phyloP scores from a whole-genome alignment of 2,329 filamentous ascomycete genomes.

The Calonectria montana region DNA sequence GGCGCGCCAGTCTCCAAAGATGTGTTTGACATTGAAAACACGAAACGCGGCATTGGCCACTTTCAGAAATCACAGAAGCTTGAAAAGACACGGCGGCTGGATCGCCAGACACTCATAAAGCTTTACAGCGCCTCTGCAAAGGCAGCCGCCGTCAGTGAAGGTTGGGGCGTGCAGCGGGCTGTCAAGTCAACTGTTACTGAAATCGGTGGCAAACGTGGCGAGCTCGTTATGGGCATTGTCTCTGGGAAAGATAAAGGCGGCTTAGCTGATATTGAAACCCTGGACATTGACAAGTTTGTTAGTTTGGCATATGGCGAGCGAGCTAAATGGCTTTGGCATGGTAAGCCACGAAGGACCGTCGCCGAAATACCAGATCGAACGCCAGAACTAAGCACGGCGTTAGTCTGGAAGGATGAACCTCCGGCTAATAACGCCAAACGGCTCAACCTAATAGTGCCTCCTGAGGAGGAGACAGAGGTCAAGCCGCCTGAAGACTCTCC shows the following conservation, averaged over 20 bases:
- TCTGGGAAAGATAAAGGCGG: constrained; percentile 87
- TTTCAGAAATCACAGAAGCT: constrained; percentile 94
- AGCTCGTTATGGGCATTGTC: constrained; percentile 96
- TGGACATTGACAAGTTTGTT: constrained; percentile 87
- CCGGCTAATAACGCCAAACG: constrained; percentile 56
- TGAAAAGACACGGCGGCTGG: constrained; percentile 80
- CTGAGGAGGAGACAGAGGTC: constrained; percentile 63
- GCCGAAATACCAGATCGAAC: constrained; percentile 59
- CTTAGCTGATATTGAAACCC: constrained; percentile 91
- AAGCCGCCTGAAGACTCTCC: constrained; percentile 60
- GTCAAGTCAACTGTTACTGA: constrained; percentile 97
- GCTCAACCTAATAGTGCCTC: constrained; percentile 58
- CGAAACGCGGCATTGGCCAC: constrained; percentile 84
- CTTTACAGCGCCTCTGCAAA: constrained; percentile 89
- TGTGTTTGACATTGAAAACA: constrained; percentile 85
- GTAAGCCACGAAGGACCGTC: constrained; percentile 79
- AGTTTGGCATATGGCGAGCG: constrained; percentile 83
- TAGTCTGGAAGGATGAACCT: constrained; percentile 67
- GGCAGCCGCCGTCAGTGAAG: constrained; percentile 87
- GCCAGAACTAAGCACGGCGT: constrained; percentile 57
- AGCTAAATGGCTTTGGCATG: constrained; percentile 94
- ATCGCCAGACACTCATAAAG: constrained; percentile 83
- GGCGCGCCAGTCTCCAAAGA: constrained; percentile 90
- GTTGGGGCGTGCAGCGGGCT: constrained; percentile 91
- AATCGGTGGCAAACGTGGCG: constrained; percentile 91